These are phyloP conservation scores for Cucumis hystrix DNA, from an alignment of 306 rosid species.

Conservation along the genomic window DNA sequence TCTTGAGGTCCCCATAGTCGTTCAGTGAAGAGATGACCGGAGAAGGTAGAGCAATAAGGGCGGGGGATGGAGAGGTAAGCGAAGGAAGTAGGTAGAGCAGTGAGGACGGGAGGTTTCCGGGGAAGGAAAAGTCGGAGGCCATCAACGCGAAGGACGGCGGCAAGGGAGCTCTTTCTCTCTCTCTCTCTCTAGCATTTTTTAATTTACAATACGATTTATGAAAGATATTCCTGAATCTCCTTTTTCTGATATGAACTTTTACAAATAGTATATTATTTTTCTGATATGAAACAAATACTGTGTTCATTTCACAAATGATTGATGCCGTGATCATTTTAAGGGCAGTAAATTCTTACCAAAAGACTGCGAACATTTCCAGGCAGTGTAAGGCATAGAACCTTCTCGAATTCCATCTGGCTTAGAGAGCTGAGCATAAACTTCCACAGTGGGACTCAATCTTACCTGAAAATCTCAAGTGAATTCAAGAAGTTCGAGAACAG, in stretches of 20 bases:
- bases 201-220: no score
- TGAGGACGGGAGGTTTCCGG: no score
- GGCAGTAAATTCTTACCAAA: slow-evolving; percentile 33
- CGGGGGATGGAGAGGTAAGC: no score
- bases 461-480: slow-evolving; percentile 38
- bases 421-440: slow-evolving; percentile 60
- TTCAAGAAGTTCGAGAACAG: slow-evolving; percentile 9
- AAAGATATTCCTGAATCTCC: no score
- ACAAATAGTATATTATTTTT: neutral
- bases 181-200: no score
- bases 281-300: neutral
- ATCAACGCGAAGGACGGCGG: no score
- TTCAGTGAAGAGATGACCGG: no score
- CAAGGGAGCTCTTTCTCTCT: no score
- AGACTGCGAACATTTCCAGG: slow-evolving; percentile 58
- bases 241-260: neutral
- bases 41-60: no score
- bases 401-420: slow-evolving; percentile 88
- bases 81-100: no score
- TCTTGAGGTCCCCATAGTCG: no score
- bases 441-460: slow-evolving; percentile 59
- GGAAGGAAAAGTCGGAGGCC: no score
- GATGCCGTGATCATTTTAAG: neutral
- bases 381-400: slow-evolving; percentile 95
- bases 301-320: neutral